Conservation (phyloP, 2,329 filamentous ascomycete genomes). For the Paraphaeosphaeria sporulosa region DNA sequence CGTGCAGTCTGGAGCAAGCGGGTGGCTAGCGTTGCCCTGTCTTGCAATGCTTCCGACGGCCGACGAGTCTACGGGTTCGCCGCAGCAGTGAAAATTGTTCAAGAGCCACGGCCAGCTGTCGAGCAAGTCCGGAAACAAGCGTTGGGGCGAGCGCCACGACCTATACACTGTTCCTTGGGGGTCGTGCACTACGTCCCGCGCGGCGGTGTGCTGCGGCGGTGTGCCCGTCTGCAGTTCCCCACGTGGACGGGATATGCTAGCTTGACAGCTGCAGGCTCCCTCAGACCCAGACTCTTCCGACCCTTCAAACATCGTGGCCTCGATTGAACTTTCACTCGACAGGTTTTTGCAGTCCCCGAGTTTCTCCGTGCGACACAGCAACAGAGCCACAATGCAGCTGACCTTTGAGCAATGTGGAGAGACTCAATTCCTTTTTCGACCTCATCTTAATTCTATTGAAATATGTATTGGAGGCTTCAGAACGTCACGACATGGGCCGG, state of each 20-base stretch:
- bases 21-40: not conserved
- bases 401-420: not conserved
- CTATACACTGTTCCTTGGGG: constrained; percentile 1
- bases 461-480: not conserved
- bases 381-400: not conserved
- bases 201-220: constrained; percentile 7
- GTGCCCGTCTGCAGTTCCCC: constrained; percentile 18
- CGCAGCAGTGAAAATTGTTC: not conserved
- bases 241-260: constrained; percentile 4
- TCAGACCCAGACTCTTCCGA: not conserved
- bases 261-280: constrained; percentile 6
- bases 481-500: not conserved
- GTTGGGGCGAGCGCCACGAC: constrained; percentile 5
- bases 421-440: not conserved
- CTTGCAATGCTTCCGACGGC: constrained; percentile 2
- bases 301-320: not conserved
- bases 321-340: not conserved
- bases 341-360: not conserved
- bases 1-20: constrained; percentile 3
- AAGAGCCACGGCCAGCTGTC: not conserved
- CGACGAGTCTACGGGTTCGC: not conserved
- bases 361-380: not conserved
- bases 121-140: not conserved
- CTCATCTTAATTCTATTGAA: constrained; percentile 4
- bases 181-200: constrained; percentile 16